Conservation (phyloP, 169 alveolate genomes). For the Plasmodium vinckei region DNA sequence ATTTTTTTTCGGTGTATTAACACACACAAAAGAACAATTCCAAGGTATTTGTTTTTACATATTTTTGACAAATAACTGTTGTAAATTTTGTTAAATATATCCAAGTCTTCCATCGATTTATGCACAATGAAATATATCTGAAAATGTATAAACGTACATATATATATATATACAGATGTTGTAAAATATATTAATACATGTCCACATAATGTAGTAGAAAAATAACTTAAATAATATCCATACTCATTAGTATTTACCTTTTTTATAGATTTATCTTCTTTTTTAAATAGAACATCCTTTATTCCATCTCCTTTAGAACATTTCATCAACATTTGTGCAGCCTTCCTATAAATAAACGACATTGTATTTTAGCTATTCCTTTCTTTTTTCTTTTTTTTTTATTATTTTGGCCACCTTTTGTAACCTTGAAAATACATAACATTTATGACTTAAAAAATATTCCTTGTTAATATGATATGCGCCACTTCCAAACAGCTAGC, state of each 20-base stretch:
- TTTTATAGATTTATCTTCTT: constrained; percentile 46
- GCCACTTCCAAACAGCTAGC: no score
- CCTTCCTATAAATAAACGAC: constrained; percentile 66
- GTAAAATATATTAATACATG: neutral
- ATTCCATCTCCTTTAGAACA: constrained; percentile 45
- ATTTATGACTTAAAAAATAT: no score
- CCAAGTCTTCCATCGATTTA: constrained; percentile 45
- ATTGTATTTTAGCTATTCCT: neutral
- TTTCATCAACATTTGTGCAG: constrained; percentile 37
- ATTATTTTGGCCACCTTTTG: no score
- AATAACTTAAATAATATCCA: neutral
- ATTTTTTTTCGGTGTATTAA: constrained; percentile 51
- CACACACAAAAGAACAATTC: constrained; percentile 45
- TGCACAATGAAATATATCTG: constrained; percentile 28
- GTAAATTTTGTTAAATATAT: constrained; percentile 28
- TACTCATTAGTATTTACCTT: constrained; percentile 4
- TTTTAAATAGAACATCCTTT: constrained; percentile 31
- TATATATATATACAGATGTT: neutral
- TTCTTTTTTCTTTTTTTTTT: no score
- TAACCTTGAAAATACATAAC: no score
- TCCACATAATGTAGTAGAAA: neutral
- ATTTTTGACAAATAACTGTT: constrained; percentile 13
- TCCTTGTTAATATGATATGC: no score
- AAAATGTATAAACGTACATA: neutral
- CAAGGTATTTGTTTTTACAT: constrained; percentile 61